These are phyloP conservation scores for Debaryomyces coudertii DNA, from an alignment of 1,139 yeast genomes.

Conservation along the genomic window DNA sequence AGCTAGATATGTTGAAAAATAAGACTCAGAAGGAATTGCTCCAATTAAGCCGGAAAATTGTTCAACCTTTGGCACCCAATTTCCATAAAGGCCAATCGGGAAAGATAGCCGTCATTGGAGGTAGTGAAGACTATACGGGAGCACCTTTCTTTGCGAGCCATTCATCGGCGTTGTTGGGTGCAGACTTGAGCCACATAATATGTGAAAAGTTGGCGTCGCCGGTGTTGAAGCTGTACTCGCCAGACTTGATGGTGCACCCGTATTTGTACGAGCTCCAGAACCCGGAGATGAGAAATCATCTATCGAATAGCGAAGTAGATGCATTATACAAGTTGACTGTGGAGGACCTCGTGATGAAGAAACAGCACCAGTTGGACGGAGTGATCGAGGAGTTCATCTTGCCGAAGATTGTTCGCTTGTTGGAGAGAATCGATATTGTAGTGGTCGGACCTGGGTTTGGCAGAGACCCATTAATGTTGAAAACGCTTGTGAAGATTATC, in stretches of 20 bases:
- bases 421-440: conserved; percentile 74
- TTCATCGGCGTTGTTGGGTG: conserved; percentile 82
- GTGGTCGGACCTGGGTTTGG: conserved; percentile 96
- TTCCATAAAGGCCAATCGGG: conserved; percentile 96
- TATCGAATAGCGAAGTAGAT: conserved; percentile 21
- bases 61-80: conserved; percentile 75
- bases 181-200: conserved; percentile 84
- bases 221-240: conserved; percentile 84
- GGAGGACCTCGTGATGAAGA: conserved; percentile 24
- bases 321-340: conserved; percentile 19
- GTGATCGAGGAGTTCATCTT: conserved; percentile 49
- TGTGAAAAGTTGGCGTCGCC: conserved; percentile 81
- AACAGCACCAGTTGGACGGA: conserved; percentile 26
- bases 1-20: conserved; percentile 26
- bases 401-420: conserved; percentile 55
- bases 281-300: conserved; percentile 20
- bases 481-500: conserved; percentile 59
- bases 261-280: conserved; percentile 52
- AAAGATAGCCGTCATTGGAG: conserved; percentile 84
- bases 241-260: conserved; percentile 96
- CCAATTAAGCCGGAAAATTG: conserved; percentile 50
- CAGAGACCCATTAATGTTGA: conserved; percentile 69
- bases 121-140: conserved; percentile 94
- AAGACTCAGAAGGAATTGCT: conserved; percentile 52
- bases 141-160: conserved; percentile 92